Percentiles rank a stretch among this genome's conserved stretches.
These are phyloP conservation scores for Inga oerstediana DNA, from an alignment of 306 rosid species.

Conservation along the genomic window DNA sequence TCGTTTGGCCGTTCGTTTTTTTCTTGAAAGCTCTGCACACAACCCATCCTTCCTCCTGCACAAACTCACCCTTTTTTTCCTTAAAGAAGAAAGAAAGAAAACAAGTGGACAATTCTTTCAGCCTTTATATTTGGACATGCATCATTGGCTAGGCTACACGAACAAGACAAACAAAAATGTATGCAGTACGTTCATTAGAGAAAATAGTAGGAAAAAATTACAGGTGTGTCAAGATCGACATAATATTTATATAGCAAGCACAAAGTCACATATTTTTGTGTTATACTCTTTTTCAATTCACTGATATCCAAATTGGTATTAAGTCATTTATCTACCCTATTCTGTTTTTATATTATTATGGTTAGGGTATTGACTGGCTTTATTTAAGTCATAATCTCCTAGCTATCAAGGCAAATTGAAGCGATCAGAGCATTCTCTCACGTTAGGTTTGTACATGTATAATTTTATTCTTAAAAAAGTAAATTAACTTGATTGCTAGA, in stretches of 20 bases:
- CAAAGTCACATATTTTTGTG: no score
- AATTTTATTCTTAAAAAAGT: not conserved
- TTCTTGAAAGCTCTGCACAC: slow-evolving; percentile 98
- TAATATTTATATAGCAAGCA: no score
- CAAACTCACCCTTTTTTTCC: slow-evolving; percentile 23
- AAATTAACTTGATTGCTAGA: not conserved
- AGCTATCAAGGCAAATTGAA: not conserved
- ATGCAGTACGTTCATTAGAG: no score
- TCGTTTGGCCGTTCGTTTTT: slow-evolving; percentile 58
- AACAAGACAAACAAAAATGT: no score
- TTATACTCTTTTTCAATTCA: not conserved
- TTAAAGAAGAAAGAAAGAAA: not conserved
- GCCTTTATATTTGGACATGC: not conserved
- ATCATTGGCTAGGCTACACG: not conserved
- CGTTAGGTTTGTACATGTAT: not conserved
- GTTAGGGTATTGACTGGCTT: not conserved
- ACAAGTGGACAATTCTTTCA: not conserved
- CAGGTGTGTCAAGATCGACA: no score
- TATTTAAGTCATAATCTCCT: not conserved
- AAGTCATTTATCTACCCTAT: not conserved
- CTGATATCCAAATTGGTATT: not conserved
- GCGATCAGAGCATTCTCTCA: not conserved
- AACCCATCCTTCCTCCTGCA: slow-evolving; percentile 99
- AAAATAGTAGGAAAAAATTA: no score
- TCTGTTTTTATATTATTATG: not conserved